Base-by-base conservation (phyloP, 148 eudicot species). In the Vaccinium macrocarpon region DNA sequence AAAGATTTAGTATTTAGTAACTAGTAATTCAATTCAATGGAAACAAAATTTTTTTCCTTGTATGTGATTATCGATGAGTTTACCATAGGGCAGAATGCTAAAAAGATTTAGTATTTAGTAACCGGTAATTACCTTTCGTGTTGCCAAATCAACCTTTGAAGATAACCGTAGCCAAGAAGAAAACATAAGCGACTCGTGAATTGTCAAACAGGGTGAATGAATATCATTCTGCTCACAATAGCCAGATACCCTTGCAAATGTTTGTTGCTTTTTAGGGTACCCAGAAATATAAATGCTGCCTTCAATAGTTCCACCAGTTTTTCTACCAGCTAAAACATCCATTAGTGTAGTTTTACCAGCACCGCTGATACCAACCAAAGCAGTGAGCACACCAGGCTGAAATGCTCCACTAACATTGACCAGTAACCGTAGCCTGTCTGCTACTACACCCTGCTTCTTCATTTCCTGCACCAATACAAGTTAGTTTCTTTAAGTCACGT, bases 331-430 rank as follows among this genome's bases (percentile, higher is more conserved):
- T 81, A 95, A 88, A 42, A 97, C 99, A 88, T 97, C 99, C 99
- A 97, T 97, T 55, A 97, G 92, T 87, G 99, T 97, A 53, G 99
- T 97, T 90, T 97, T 97, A 53, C 99, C 99, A 86, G 99, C 98
- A 66, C 99, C 99, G 83, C 99, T 97, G 49, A 88, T 97, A 86
- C 99, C 99, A 80, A 97, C 94, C 85, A 97, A 88, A 81, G 99
- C 99, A 66, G 99, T 95, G 70, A 97, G 98, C 71, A 97, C 91
- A 85, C 99, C 99, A 9, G 99, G 99, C 87, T 93, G 89, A 84
- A 97, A 97, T 85, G 95, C 94, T 84, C 99, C 98, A 6, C 94
- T 93, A 59, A 97, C 90, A 84, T 91, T 87, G 29, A 87, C 91
- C 79, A 96, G 82, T 53, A 97, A 88, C 85, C 93, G 97, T 73